Base-by-base conservation (phyloP, 495 filamentous ascomycete species). In the Xylaria longipes region DNA sequence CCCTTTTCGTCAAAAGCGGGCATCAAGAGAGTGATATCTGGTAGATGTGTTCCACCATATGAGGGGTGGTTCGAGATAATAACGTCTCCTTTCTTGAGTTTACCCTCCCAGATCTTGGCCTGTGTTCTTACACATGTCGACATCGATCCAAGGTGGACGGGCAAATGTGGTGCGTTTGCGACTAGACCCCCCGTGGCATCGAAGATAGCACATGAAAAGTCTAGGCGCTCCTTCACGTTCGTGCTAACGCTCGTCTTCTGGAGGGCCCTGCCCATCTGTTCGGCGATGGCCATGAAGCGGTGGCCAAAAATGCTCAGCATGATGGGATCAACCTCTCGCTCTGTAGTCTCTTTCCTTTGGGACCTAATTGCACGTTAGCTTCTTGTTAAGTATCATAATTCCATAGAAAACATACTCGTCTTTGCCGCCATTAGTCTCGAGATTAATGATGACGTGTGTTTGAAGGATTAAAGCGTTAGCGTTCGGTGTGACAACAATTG, bases 191-290 rank as follows among this genome's bases (percentile, higher is more conserved):
- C 96, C n/a, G 89, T 88, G 2, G 91, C 88, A 72, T 97, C 96
- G 73, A 99, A 99, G 17, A 99, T 88, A 43, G 96, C 96, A 74
- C 96, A 99, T 2, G 94, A 97, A 74, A 98, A 99, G 76, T 99
- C 96, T 5, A 99, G 87, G 2, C 96, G 90, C 80, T 99, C 96
- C 76, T 99, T 99, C 76, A 99, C 96, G 77, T 99, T 99, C 5
- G 96, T 99, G 69, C 93, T 97, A 60, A 99, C 96, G 72, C 93
- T 95, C 0, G 96, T 99, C 86, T 98, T 99, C 74, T 98, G 96
- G 35, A 99, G 84, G 3, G 96, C 95, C 66, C 94, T 85, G 5
- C 96, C 96, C 95, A 98, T 98, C 79, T 98, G 95, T 81, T 99
- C 96, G 4, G 96, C 96, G 77, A 99, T 98, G 15, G 95, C 94